Evolutionary conservation across 805 yeast species (phyloP).

Genomic region (Suhomyces pyralidae): DNA sequence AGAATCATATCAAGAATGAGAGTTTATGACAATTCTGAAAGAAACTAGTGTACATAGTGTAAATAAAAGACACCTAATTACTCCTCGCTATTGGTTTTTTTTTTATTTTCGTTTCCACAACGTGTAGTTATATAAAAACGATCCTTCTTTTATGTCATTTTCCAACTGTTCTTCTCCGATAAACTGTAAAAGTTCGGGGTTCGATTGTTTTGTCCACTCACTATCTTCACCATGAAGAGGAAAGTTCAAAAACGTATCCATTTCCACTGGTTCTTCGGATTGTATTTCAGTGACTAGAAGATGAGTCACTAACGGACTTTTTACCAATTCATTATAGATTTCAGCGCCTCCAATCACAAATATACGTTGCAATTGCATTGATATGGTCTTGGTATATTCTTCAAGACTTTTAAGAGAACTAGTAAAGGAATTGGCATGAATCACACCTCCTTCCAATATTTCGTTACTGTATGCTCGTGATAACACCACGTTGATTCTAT

Average conservation of each 20-base stretch:
- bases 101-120: slow-evolving; percentile 44
- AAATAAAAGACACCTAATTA: neutral
- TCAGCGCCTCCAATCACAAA: slow-evolving; percentile 94
- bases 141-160: slow-evolving; percentile 34
- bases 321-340: slow-evolving; percentile 60
- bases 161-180: slow-evolving; percentile 29
- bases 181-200: slow-evolving; percentile 34
- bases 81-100: too few species aligned
- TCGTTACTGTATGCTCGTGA: slow-evolving; percentile 44
- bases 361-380: slow-evolving; percentile 48
- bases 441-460: slow-evolving; percentile 21
- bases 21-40: slow-evolving; percentile 34
- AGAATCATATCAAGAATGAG: slow-evolving; percentile 55
- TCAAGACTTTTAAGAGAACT: slow-evolving; percentile 20
- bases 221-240: slow-evolving; percentile 11
- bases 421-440: slow-evolving; percentile 28
- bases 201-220: slow-evolving; percentile 36
- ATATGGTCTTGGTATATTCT: slow-evolving; percentile 39
- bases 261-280: slow-evolving; percentile 34
- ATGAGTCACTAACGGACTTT: slow-evolving; percentile 44
- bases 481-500: slow-evolving; percentile 70
- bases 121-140: slow-evolving; percentile 56
- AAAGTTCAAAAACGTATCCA: slow-evolving; percentile 70
- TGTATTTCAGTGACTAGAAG: slow-evolving; percentile 69
- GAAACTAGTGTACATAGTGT: slow-evolving; percentile 2